Percentiles rank a stretch among this genome's conserved stretches.
Evolutionary conservation across 2,329 filamentous ascomycete genomes (phyloP).

Genomic region (Xylaria sp.): DNA sequence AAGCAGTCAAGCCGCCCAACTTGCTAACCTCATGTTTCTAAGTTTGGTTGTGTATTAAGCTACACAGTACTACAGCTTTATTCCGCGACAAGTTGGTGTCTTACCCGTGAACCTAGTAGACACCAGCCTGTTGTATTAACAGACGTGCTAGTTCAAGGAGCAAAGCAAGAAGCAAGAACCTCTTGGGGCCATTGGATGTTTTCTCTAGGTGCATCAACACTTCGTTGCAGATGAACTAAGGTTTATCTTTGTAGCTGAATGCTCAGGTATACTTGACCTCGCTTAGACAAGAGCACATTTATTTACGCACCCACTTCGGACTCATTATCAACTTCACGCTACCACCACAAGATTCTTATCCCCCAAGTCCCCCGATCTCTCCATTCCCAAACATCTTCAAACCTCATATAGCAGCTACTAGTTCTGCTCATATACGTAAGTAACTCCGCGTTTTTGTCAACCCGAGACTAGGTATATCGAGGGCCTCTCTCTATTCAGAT

Average conservation of each 20-base stretch:
- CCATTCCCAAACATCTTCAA: not conserved
- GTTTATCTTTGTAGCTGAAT: not conserved
- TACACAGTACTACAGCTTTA: not conserved
- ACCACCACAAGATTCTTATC: not conserved
- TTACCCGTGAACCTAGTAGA: no score
- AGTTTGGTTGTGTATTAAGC: not conserved
- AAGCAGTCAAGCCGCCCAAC: not conserved
- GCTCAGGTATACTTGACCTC: not conserved
- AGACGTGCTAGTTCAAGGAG: not conserved
- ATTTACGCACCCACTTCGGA: no score
- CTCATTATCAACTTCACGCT: no score
- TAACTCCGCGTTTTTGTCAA: not conserved
- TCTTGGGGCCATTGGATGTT: not conserved
- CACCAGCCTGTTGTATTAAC: no score
- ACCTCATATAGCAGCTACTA: no score
- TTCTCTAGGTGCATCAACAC: not conserved
- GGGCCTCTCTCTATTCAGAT: no score
- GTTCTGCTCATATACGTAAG: not conserved
- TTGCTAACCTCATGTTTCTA: not conserved
- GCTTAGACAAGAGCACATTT: no score
- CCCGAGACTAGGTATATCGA: no score
- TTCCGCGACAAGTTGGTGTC: not conserved
- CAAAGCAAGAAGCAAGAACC: not conserved
- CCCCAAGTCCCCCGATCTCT: no score
- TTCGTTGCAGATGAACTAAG: not conserved